Conservation (phyloP, 495 filamentous ascomycete genomes). For the Chaetomidium leptoderma region DNA sequence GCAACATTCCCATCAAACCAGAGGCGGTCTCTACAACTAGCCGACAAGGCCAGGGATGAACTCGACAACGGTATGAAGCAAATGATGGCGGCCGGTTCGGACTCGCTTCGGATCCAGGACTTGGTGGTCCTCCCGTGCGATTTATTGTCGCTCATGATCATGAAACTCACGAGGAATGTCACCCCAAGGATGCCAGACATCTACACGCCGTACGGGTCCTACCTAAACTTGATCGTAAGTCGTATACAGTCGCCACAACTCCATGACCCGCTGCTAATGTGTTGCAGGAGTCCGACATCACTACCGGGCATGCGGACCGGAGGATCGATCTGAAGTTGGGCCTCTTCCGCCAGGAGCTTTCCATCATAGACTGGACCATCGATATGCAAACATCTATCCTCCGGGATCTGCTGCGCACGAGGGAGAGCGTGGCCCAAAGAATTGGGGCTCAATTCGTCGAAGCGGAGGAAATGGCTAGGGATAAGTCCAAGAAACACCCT, state of each 20-base stretch:
- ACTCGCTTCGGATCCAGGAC: conserved; percentile 22
- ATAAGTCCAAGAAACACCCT: too few species aligned
- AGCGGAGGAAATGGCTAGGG: background rate
- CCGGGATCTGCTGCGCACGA: conserved; percentile 14
- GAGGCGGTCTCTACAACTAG: background rate
- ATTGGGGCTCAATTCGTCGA: background rate
- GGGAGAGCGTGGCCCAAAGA: background rate
- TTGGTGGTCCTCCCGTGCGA: conserved; percentile 37
- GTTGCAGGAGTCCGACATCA: conserved; percentile 35
- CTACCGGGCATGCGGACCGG: conserved; percentile 29
- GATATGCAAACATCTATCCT: conserved; percentile 24
- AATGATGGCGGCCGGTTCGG: background rate
- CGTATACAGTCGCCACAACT: background rate
- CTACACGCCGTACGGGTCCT: conserved; percentile 34
- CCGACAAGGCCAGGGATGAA: background rate
- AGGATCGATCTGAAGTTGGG: conserved; percentile 37
- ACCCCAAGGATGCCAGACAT: conserved; percentile 28
- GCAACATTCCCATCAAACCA: background rate
- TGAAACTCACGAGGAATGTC: conserved; percentile 32
- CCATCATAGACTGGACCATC: conserved; percentile 32
- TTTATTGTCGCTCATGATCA: conserved; percentile 33
- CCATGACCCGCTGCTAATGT: background rate
- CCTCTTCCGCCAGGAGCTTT: conserved; percentile 38
- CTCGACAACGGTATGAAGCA: background rate
- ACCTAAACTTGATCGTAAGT: conserved; percentile 30